A percentile compares a stretch with the other conserved stretches of the same genome.
Conservation (phyloP, 768 basidiomycete genomes). For the Boletales sp. region DNA sequence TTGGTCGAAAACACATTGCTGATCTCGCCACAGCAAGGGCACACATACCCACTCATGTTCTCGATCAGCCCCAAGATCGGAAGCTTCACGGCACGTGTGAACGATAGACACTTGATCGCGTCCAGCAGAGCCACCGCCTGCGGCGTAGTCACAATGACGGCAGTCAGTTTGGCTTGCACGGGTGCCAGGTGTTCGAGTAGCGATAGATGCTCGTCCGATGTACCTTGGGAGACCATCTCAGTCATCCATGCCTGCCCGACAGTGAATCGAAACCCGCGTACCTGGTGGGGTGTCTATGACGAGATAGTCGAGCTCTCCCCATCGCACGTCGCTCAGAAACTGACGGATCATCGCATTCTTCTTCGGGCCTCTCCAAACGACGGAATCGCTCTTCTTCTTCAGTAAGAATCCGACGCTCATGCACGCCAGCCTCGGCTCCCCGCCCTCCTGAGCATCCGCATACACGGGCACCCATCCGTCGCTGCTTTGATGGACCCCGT, state of each 20-base stretch:
- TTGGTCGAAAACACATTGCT: constrained; percentile 94
- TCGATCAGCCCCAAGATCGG: constrained; percentile 92
- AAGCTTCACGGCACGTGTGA: constrained; percentile 82
- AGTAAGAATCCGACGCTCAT: constrained; percentile 98
- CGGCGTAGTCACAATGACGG: constrained; percentile 94
- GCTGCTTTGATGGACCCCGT: constrained; percentile 88
- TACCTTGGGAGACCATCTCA: constrained; percentile 52
- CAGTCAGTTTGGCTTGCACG: constrained; percentile 69
- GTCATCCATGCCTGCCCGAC: constrained; percentile 1
- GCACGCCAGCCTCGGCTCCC: constrained; percentile 71
- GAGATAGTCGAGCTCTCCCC: constrained; percentile 91
- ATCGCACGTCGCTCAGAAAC: constrained; percentile 90
- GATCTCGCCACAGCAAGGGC: constrained; percentile 95
- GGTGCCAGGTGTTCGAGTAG: constrained; percentile 91
- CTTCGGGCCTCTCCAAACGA: constrained; percentile 98
- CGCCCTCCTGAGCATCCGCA: constrained; percentile 59
- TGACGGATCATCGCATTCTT: constrained; percentile 98
- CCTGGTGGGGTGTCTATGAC: constrained; percentile 97
- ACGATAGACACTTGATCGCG: constrained; percentile 94
- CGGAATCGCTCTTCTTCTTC: constrained; percentile 86
- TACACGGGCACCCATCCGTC: constrained; percentile 99
- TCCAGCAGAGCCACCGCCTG: constrained; percentile 96
- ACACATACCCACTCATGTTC: constrained; percentile 98
- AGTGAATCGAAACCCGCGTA: constrained; percentile 35
- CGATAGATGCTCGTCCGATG: constrained; percentile 97